phyloP scores from a whole-genome alignment of 148 eudicot species.

The Silene uniflora region DNA sequence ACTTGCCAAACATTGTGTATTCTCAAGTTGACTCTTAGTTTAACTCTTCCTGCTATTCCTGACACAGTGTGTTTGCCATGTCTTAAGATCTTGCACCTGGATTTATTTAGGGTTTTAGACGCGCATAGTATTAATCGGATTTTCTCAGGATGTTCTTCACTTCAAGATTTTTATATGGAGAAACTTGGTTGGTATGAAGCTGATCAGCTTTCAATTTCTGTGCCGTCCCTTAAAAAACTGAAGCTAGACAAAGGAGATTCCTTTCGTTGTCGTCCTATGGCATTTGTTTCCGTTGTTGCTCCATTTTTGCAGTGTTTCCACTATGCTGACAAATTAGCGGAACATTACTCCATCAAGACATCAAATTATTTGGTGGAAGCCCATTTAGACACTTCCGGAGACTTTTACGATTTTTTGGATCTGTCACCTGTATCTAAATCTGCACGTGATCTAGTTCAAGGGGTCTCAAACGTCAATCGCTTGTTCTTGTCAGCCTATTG shows the following conservation, averaged over 20 bases:
- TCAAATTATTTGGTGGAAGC: constrained; percentile 5
- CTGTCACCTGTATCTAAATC: not conserved
- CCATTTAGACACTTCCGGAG: not conserved
- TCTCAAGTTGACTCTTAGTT: not conserved
- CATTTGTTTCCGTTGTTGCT: not conserved
- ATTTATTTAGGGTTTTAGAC: too few species aligned
- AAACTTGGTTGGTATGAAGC: not conserved
- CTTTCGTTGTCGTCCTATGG: too few species aligned
- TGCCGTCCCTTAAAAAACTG: not conserved
- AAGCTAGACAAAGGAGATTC: too few species aligned
- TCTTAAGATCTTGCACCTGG: not conserved
- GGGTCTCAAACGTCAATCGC: not conserved
- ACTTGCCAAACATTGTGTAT: not conserved
- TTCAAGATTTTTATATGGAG: too few species aligned
- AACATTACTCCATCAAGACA: not conserved
- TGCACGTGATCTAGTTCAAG: not conserved
- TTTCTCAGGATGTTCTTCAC: too few species aligned
- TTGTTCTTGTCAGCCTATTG: constrained; percentile 6
- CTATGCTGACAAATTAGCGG: not conserved
- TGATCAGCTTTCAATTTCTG: not conserved
- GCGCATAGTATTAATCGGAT: not conserved
- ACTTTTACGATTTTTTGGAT: not conserved
- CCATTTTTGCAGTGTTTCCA: not conserved
- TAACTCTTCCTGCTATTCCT: not conserved
- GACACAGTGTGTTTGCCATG: not conserved